phyloP scores from a whole-genome alignment of 73 alveolate species.

The Stentor coeruleus region DNA sequence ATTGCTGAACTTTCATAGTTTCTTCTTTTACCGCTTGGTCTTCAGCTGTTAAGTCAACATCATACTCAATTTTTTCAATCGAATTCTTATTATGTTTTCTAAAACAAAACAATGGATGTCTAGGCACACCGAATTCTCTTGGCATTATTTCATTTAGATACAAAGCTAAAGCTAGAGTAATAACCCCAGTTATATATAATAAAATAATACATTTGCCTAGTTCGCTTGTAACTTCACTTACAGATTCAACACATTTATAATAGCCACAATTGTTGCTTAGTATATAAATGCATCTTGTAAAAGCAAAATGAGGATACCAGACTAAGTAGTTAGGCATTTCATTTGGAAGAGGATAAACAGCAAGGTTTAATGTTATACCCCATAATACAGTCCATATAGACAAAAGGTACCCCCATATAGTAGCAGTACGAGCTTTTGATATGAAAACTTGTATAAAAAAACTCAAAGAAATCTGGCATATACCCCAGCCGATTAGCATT shows the following conservation, averaged over 20 bases:
- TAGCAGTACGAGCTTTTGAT: conserved; percentile 85
- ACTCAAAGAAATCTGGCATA: conserved; percentile 88
- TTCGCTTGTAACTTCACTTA: conserved; percentile 65
- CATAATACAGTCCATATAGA: conserved; percentile 76
- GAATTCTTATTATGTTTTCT: conserved; percentile 27
- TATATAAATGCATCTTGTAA: conserved; percentile 79
- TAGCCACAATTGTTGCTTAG: conserved; percentile 83
- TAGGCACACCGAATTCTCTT: conserved; percentile 87
- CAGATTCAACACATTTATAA: conserved; percentile 62
- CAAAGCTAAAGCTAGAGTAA: conserved; percentile 76
- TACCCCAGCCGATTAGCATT: conserved; percentile 91
- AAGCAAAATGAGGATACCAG: conserved; percentile 74
- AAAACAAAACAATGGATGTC: conserved; percentile 59
- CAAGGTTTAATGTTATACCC: conserved; percentile 69
- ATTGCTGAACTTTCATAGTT: conserved; percentile 54
- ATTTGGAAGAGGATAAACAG: conserved; percentile 83
- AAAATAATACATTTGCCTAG: conserved; percentile 58
- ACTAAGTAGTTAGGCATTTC: conserved; percentile 66
- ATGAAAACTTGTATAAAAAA: conserved; percentile 88
- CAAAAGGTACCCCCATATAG: conserved; percentile 87
- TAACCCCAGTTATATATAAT: conserved; percentile 61
- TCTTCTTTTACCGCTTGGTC: conserved; percentile 74
- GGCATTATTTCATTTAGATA: conserved; percentile 90
- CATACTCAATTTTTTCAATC: conserved; percentile 20
- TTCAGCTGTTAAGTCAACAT: conserved; percentile 45